Conservation (phyloP, 345 rosid species). For the Syzygium grande region DNA sequence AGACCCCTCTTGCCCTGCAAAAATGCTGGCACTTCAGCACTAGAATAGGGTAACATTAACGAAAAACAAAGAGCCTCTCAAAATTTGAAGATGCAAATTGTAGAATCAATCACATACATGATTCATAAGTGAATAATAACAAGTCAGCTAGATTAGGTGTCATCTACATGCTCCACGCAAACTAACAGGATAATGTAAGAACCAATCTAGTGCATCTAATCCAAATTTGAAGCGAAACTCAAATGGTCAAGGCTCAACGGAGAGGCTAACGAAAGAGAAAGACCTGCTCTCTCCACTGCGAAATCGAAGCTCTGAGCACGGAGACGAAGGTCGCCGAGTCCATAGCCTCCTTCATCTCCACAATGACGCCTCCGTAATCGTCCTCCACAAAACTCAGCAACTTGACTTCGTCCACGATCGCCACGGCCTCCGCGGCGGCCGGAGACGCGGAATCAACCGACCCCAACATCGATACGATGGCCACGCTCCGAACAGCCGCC, state of each 20-base stretch:
- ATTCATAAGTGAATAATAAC: background rate
- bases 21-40: background rate
- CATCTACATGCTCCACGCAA: background rate
- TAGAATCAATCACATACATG: background rate
- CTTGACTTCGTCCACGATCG: background rate
- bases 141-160: fast-evolving
- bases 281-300: constrained; percentile 71
- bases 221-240: background rate
- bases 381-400: constrained; percentile 41
- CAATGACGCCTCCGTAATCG: constrained; percentile 66
- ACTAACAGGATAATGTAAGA: background rate
- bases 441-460: background rate
- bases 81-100: background rate
- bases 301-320: constrained; percentile 47
- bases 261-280: background rate
- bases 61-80: background rate
- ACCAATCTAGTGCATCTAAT: background rate
- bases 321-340: constrained; percentile 42
- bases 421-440: background rate
- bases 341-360: constrained; percentile 52
- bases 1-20: constrained; percentile 78
- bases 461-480: background rate
- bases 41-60: background rate
- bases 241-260: background rate
- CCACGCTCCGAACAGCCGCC: background rate